A percentile compares a stretch with the other conserved stretches of the same genome.
Conservation (phyloP, 306 rosid species). For the Casuarina glauca region DNA sequence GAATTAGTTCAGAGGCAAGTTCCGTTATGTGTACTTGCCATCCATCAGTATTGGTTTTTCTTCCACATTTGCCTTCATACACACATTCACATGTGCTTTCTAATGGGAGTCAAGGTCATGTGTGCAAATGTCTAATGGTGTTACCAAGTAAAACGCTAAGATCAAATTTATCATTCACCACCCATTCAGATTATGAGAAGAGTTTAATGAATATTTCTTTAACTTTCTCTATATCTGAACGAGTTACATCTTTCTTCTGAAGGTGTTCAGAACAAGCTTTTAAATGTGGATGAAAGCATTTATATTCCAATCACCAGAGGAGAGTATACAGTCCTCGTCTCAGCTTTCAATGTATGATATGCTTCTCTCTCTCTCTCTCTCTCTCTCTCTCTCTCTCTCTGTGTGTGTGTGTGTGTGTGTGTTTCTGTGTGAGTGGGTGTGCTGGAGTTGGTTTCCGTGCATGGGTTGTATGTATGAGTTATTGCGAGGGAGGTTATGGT, state of each 20-base stretch:
- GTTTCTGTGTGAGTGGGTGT: neutral
- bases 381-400: too few species aligned
- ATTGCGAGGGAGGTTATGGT: neutral
- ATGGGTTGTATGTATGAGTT: neutral
- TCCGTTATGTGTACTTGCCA: neutral
- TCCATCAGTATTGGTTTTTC: neutral
- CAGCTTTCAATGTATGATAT: constrained; percentile 74
- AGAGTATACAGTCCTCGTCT: constrained; percentile 69
- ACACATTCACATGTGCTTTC: neutral
- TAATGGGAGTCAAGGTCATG: neutral
- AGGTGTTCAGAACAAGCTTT: constrained; percentile 87
- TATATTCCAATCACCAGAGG: constrained; percentile 79
- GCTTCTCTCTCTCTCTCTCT: constrained; percentile 13
- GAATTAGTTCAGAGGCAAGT: neutral
- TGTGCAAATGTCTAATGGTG: constrained; percentile 14
- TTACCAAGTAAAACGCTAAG: neutral
- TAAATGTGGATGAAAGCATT: constrained; percentile 70
- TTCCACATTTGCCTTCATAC: neutral
- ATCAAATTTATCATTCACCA: constrained; percentile 2
- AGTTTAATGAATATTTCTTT: neutral
- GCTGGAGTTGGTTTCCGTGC: neutral
- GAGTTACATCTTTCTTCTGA: constrained; percentile 26
- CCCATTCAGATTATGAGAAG: constrained; percentile 10
- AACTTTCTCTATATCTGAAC: constrained; percentile 21
- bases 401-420: neutral